phyloP scores from a whole-genome alignment of 306 rosid genomes.

The Dryas octopetala region DNA sequence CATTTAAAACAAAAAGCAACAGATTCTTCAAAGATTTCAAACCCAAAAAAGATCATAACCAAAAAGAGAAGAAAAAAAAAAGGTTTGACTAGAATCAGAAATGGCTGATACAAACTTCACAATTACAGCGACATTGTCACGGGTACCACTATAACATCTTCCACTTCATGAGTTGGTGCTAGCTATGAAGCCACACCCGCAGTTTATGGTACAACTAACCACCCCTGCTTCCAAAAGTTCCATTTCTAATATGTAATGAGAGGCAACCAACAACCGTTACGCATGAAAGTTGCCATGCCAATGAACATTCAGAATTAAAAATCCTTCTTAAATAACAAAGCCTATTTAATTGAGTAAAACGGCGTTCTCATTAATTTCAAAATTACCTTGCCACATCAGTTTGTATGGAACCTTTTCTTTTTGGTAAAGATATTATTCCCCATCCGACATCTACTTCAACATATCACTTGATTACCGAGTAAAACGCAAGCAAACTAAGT shows the following conservation, averaged over 20 bases:
- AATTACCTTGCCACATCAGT: not conserved
- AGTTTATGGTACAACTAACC: slow-evolving; percentile 3
- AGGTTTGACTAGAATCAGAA: not conserved
- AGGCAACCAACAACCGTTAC: not conserved
- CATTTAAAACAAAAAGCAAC: slow-evolving; percentile 7
- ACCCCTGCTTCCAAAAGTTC: not conserved
- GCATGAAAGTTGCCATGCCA: slow-evolving; percentile 1
- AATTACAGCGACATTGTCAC: not conserved
- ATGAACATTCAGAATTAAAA: slow-evolving; percentile 1
- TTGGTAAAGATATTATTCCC: not conserved
- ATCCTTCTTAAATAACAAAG: not conserved
- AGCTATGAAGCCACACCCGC: not conserved
- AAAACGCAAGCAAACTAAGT: not conserved
- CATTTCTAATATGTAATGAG: not conserved
- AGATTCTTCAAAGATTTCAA: not conserved
- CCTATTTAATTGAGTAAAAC: not conserved
- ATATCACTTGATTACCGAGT: not conserved
- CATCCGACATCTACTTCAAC: not conserved
- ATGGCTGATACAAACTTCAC: not conserved
- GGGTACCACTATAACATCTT: not conserved
- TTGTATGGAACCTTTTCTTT: not conserved
- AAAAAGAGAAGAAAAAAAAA: not conserved
- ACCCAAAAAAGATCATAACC: not conserved
- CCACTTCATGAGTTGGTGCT: not conserved
- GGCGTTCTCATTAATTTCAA: not conserved